Evolutionary conservation across 148 eudicot species (phyloP).

Genomic region (Nyssa sinensis): DNA sequence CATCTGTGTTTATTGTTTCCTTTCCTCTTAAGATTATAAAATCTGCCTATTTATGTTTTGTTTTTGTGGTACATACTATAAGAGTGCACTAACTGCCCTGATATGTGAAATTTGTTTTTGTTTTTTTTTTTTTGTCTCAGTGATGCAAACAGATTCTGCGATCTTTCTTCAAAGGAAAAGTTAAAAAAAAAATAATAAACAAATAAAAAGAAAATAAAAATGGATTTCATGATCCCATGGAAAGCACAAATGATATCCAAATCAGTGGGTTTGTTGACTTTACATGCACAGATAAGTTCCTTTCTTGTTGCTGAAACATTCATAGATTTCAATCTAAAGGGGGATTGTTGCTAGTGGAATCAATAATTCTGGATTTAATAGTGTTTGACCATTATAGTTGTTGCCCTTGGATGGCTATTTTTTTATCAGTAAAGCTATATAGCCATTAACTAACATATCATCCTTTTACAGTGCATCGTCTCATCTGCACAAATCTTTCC

Average conservation of each 20-base stretch:
- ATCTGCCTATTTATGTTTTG: too few species aligned
- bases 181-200: background rate
- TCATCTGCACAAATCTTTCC: background rate
- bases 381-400: background rate
- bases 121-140: too few species aligned
- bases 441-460: background rate
- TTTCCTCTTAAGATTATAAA: too few species aligned
- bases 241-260: background rate
- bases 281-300: background rate
- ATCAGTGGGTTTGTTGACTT: background rate
- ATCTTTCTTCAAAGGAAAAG: background rate
- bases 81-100: background rate
- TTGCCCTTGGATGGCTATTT: background rate
- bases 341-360: background rate
- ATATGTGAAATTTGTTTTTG: background rate
- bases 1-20: too few species aligned
- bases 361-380: background rate
- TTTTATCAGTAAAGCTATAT: background rate
- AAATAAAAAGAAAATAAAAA: background rate
- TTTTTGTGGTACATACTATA: background rate
- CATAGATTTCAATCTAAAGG: background rate
- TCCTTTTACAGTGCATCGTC: background rate
- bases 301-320: background rate
- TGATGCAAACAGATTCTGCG: background rate
- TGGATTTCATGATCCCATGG: slow-evolving; percentile 1